These are phyloP conservation scores for Rehmannia glutinosa DNA, from an alignment of 257 asterid genomes.

Conservation along the genomic window DNA sequence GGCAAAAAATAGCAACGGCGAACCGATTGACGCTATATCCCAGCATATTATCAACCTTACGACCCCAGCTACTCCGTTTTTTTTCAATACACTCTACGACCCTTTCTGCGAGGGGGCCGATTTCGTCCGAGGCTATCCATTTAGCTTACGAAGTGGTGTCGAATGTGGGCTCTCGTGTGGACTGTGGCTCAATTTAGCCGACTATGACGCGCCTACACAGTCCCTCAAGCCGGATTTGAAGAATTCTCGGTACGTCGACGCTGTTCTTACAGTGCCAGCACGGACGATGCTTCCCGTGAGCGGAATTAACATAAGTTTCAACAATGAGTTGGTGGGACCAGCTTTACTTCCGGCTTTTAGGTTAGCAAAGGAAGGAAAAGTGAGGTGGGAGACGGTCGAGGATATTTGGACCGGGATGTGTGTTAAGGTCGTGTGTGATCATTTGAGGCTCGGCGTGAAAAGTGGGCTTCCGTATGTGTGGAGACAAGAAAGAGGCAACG, in stretches of 20 bases:
- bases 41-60: conserved; percentile 73
- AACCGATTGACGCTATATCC: conserved; percentile 40
- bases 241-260: conserved; percentile 73
- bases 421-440: conserved; percentile 81
- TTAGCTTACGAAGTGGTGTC: conserved; percentile 85
- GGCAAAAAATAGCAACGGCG: conserved; percentile 52
- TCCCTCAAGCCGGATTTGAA: conserved; percentile 62
- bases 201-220: conserved; percentile 89
- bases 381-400: conserved; percentile 92
- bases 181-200: conserved; percentile 89
- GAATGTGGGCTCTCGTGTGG: conserved; percentile 87
- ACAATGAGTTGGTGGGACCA: conserved; percentile 74
- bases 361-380: conserved; percentile 71
- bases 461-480: conserved; percentile 90
- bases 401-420: conserved; percentile 95
- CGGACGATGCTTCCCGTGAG: conserved; percentile 75
- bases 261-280: conserved; percentile 77
- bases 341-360: conserved; percentile 76
- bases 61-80: conserved; percentile 91
- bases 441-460: conserved; percentile 72
- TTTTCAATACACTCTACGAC: conserved; percentile 86
- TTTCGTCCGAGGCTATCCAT: conserved; percentile 94
- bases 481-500: conserved; percentile 79
- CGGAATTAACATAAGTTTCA: conserved; percentile 72
- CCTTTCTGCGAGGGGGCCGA: conserved; percentile 77